Evolutionary conservation across 2,329 filamentous ascomycete species (phyloP), one percentile per base, ranked within the genome.

Genomic region (Ambrosiella cleistominuta): DNA sequence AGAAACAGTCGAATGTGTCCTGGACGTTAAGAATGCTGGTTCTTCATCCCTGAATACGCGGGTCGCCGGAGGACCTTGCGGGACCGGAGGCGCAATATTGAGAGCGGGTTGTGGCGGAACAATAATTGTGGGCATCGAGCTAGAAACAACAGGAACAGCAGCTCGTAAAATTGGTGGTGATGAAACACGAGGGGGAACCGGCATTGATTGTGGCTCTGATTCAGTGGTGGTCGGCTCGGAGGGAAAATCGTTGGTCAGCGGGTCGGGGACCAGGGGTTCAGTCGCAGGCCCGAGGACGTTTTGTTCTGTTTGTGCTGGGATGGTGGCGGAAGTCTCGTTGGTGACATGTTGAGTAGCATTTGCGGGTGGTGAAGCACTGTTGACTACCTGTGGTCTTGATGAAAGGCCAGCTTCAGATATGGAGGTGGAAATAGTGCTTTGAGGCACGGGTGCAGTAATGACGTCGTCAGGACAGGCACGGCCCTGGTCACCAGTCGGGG

Each of bases 401-500:
- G 47, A 27, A 8, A 17, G 7, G 19, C 15, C 47, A 11, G 19
- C 47, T 51, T 27, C 19, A 51, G 47, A 51, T 47, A 7, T 6
- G 15, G 19, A 50, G 19, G n/a, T 6, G 13, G 2, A 3, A 27
- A 9, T 51, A 19, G 47, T 27, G 8, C 9, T 51, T 15, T 15
- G 15, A 19, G 47, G 19, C 47, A 17, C 47, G 12, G 47, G 47
- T 19, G 15, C 15, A 12, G 37, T 36, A 38, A 45, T 49, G 49
- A 40, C 40, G 44, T 59, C 57, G 39, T 59, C 57, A 7, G 53
- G 53, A 56, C 39, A 40, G 36, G 52, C 52, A 54, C 37, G 52
- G 52, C 12, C 52, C 52, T 54, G 52, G 15, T 42, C 52, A 38
- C 15, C 52, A 39, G 27, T 13, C 37, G 17, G 27, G 12, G 37